Base-by-base conservation (phyloP, 768 basidiomycete species). In the Podaxis rugospora region DNA sequence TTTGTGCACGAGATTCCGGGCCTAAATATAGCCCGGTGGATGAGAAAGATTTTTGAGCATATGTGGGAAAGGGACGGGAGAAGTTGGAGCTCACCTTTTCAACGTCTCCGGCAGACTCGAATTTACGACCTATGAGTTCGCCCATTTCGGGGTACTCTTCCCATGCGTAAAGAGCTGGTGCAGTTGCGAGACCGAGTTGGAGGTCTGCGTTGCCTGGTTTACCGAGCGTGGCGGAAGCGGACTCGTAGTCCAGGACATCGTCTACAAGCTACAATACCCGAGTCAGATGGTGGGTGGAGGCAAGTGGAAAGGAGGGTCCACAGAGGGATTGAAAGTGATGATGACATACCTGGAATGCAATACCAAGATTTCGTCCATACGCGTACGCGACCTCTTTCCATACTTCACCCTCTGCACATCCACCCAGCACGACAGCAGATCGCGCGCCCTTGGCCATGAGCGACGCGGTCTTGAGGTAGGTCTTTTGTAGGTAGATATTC, bases 331-430 rank as follows among this genome's bases (percentile, higher is more conserved):
- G 11, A 18, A 36, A 21, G n/a, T 46, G 18, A 51, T 46, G 18
- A 51, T 60, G 50, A 72, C 78, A 57, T 64, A 94, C 94, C 83
- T 97, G 95, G 76, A 98, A 97, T 3, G 95, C 95, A 59, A 97
- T 92, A 0, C 95, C 95, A 27, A 97, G 72, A 73, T 97, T 95
- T 62, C 93, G 78, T 1, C 95, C 95, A 74, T 95, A 98, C 3
- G 92, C 93, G 75, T 98, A 98, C n/a, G 96, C 96, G 28, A 89
- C 83, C 70, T 98, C 95, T 72, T 93, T 95, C 81, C 92, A 90
- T 7, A 89, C 73, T 68, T 97, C 95, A 6, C 90, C 92, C 67
- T 92, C 87, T 60, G 74, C 78, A 61, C 82, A 89, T 23, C 96
- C 96, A 2, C 95, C 96, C 0, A 98, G 80, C 1, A 96, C 87